Evolutionary conservation across 208 protist genomes (phyloP).

Genomic region (Trypanosoma caninum): DNA sequence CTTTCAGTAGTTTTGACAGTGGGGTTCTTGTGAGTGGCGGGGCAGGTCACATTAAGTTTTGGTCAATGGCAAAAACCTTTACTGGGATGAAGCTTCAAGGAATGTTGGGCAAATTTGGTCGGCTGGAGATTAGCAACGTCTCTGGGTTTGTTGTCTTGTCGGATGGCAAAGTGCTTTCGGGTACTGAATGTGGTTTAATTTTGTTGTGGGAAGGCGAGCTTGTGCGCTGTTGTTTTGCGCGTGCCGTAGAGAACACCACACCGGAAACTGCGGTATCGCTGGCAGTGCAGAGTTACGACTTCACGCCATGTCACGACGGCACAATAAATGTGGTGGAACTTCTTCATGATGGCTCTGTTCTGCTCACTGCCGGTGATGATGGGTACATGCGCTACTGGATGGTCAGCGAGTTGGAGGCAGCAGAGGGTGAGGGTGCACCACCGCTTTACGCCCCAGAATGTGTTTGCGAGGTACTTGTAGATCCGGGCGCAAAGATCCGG

Average conservation of each 20-base stretch:
- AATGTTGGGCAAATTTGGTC: conserved; percentile 97
- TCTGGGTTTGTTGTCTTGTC: conserved; percentile 90
- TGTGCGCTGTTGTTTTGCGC: conserved; percentile 92
- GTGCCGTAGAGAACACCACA: conserved; percentile 19
- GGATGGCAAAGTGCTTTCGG: conserved; percentile 94
- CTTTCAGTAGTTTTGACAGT: conserved; percentile 92
- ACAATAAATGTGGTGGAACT: conserved; percentile 87
- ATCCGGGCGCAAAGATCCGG: conserved; percentile 44
- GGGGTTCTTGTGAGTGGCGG: conserved; percentile 93
- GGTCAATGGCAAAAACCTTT: conserved; percentile 98
- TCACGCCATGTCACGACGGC: conserved; percentile 78
- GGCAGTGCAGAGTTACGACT: conserved; percentile 28
- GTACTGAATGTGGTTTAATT: conserved; percentile 93
- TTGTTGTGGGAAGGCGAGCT: conserved; percentile 97
- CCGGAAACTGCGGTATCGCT: conserved; percentile 31
- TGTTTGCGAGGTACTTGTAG: conserved; percentile 68
- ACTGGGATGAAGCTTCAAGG: conserved; percentile 97
- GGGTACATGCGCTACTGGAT: conserved; percentile 96
- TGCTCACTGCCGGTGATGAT: conserved; percentile 95
- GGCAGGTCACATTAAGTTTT: conserved; percentile 97
- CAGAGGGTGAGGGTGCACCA: conserved; percentile 82
- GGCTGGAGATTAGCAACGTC: conserved; percentile 96
- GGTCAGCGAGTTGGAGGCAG: conserved; percentile 86
- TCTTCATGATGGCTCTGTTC: conserved; percentile 53
- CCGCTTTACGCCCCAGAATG: conserved; percentile 74